Evolutionary conservation across 1,284 basidiomycete species (phyloP), one percentile per base, ranked within the genome.

Genomic region (Marasmius fiardii): DNA sequence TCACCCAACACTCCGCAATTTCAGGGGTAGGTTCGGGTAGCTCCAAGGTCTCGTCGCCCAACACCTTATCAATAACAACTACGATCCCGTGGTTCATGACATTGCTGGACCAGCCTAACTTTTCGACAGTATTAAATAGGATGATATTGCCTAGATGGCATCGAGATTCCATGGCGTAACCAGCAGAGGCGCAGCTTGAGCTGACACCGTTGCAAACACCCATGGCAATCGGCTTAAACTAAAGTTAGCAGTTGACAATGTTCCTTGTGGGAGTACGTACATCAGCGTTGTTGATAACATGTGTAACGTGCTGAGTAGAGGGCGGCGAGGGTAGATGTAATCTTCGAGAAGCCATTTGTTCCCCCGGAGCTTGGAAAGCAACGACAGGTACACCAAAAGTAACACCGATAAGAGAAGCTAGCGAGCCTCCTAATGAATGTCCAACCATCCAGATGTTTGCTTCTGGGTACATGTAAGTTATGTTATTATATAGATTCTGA

Each of bases 311-410:
- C 3, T 76, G 74, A 4, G 74, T 74, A n/a, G 80, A 78, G 6
- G 82, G 81, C 6, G 83, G 81, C 21, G 74, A 73, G 31, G 85
- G 83, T 4, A 96, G 80, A 68, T 95, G 93, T n/a, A 95, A 77
- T 16, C 93, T 79, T 35, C 73, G 67, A 0, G 92, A 82, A 8
- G 92, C 86, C 51, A 92, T 72, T 44, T 80, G 81, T 67, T 94
- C 92, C 2, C 83, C 90, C 0, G 91, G 91, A 0, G 89, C 79
- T 72, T 95, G 91, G 64, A 93, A 93, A 0, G 92, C 82, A 16
- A 96, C 85, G 4, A 87, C 88, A 0, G 93, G 93, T 11, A 81
- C 82, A 31, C 93, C 93, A 66, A 95, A 95, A 0, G 93, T 92
- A 10, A 83, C 77, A 0, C 89, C 92, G 11, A 95, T 73, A 18